A percentile compares a stretch with the other conserved stretches of the same genome.
Conservation (phyloP, 2,329 filamentous ascomycete species). For the Fusarium tuaranense region DNA sequence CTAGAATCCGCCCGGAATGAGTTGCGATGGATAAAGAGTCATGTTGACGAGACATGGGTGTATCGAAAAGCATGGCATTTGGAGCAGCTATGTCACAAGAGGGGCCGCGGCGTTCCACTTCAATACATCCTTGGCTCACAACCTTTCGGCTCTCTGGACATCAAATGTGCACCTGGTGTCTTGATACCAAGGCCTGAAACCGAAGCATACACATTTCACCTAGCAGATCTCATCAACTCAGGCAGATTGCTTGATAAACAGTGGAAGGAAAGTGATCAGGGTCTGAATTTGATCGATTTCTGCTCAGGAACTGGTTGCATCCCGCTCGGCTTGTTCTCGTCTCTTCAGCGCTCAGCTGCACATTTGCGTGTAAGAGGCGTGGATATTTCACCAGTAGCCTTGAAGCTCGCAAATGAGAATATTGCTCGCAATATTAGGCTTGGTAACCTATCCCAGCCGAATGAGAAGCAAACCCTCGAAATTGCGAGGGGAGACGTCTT, state of each 20-base stretch:
- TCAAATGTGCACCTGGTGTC: conserved; percentile 80
- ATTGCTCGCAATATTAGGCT: conserved; percentile 59
- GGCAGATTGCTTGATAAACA: conserved; percentile 18
- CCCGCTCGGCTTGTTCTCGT: conserved; percentile 77
- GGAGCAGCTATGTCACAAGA: conserved; percentile 58
- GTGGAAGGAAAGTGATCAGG: conserved; percentile 18
- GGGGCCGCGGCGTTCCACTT: conserved; percentile 76
- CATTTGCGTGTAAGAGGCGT: conserved; percentile 71
- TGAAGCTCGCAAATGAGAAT: conserved; percentile 76
- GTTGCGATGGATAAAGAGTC: conserved; percentile 77
- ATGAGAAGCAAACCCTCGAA: conserved; percentile 46
- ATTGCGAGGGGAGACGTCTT: conserved; percentile 66
- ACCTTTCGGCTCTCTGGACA: conserved; percentile 86
- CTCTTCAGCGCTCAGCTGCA: conserved; percentile 60
- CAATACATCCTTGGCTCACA: conserved; percentile 92
- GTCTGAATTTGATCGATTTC: conserved; percentile 79
- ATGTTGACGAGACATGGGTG: conserved; percentile 55
- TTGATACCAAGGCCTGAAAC: conserved; percentile 88
- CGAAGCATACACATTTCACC: conserved; percentile 72
- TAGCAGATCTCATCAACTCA: conserved; percentile 60
- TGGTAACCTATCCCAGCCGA: conserved; percentile 37
- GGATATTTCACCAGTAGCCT: conserved; percentile 76
- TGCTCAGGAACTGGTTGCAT: conserved; percentile 96
- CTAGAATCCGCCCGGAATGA: conserved; percentile 74
- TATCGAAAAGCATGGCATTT: conserved; percentile 43